phyloP scores from a whole-genome alignment of 1,284 basidiomycete genomes.

The Ceratobasidium sp. region DNA sequence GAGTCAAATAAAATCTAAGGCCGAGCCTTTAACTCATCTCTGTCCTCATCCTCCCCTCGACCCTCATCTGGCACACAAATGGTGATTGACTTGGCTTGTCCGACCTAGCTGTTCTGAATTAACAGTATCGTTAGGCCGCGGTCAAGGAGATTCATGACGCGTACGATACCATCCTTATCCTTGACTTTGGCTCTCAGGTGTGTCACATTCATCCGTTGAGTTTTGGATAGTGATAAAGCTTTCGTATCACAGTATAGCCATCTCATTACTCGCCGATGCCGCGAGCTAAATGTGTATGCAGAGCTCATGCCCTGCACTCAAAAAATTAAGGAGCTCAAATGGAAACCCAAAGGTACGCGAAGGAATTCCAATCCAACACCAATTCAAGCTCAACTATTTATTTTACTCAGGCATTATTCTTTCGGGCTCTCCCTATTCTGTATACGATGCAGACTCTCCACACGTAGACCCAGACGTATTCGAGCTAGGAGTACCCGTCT shows the following conservation, averaged over 20 bases:
- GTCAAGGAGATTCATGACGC: constrained; percentile 78
- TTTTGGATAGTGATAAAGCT: constrained; percentile 42
- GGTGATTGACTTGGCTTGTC: not conserved
- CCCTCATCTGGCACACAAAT: constrained; percentile 14
- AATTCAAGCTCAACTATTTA: not conserved
- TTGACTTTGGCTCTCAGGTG: constrained; percentile 98
- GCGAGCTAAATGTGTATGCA: constrained; percentile 97
- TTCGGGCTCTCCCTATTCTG: constrained; percentile 98
- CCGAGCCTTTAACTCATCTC: constrained; percentile 3
- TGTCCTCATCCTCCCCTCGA: not conserved
- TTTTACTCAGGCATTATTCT: constrained; percentile 84
- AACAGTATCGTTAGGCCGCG: not conserved
- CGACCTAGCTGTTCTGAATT: not conserved
- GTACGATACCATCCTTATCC: constrained; percentile 95
- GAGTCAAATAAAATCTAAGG: constrained; percentile 29
- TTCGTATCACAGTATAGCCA: constrained; percentile 84
- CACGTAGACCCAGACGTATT: constrained; percentile 96
- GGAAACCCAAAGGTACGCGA: constrained; percentile 88
- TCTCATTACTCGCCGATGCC: constrained; percentile 96
- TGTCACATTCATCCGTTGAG: constrained; percentile 43
- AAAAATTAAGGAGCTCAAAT: constrained; percentile 86
- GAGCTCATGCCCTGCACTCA: constrained; percentile 98
- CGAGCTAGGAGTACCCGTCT: constrained; percentile 85
- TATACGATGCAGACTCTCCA: constrained; percentile 92
- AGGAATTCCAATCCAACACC: constrained; percentile 21